These are phyloP conservation scores for Salix koriyanagi DNA, from an alignment of 345 rosid genomes.

Conservation along the genomic window DNA sequence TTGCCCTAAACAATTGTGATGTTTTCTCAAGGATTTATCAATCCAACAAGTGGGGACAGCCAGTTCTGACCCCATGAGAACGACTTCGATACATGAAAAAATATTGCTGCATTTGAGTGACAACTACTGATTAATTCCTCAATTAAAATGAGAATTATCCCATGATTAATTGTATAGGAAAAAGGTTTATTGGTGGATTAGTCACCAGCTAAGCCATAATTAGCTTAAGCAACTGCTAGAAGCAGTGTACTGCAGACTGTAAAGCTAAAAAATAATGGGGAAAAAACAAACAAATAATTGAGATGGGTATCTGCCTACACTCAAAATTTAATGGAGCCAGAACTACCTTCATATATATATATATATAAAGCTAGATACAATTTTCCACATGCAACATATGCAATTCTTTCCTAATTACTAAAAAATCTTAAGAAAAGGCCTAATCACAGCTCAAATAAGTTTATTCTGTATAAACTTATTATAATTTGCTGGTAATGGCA, in stretches of 20 bases:
- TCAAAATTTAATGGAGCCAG: slow-evolving; percentile 5
- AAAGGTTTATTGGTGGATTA: not conserved
- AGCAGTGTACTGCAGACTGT: not conserved
- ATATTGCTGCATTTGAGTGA: not conserved
- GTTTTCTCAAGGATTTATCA: not conserved
- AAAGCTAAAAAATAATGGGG: slow-evolving; percentile 1
- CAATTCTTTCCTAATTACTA: not conserved
- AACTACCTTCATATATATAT: not conserved
- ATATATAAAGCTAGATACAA: slow-evolving; percentile 1
- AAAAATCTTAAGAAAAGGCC: slow-evolving; percentile 8
- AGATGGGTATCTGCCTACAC: slow-evolving; percentile 4
- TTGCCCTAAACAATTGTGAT: not conserved
- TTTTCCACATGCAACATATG: not conserved
- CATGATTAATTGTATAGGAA: not conserved
- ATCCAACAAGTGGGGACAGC: not conserved
- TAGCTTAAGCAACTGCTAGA: not conserved
- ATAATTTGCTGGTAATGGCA: slow-evolving; percentile 25
- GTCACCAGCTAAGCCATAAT: not conserved
- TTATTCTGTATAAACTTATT: not conserved
- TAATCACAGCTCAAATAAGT: not conserved
- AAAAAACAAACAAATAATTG: slow-evolving; percentile 24
- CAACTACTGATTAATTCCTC: not conserved
- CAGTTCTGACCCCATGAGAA: not conserved
- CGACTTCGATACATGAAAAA: not conserved
- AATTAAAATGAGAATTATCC: not conserved